Evolutionary conservation across 768 basidiomycete species (phyloP), one percentile per base, ranked within the genome.

Genomic region (Phlegmacium glaucopus): DNA sequence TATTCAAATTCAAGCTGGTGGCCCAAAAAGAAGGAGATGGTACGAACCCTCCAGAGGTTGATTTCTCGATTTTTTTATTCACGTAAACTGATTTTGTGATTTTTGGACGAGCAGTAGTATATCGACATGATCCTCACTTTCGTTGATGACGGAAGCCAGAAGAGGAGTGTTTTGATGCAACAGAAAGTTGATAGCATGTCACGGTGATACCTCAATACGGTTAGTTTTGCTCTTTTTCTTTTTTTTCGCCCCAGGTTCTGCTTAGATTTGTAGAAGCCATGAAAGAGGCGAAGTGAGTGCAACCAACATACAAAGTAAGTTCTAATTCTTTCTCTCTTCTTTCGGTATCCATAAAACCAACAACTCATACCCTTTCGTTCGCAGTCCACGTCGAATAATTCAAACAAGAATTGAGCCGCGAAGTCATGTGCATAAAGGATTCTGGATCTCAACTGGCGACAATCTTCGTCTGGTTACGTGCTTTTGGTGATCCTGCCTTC

Each of bases 251-350:
- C 40, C 16, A 18, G 16, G 1, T 30, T n/a, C 43, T 34, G 10
- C 66, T 94, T 45, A 75, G 88, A 6, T 94, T 94, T 56, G 88
- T 94, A 5, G 92, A 94, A 57, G 90, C 92, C n/a, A 94, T 94
- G 91, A 89, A 89, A 61, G 87, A 92, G 55, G 92, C 90, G n/a
- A n/a, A n/a, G n/a, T n/a, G 1, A 94, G 91, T 0, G 80, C 82
- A 1, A 88, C 94, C 56, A 93, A 94, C 53, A 82, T 94, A 2
- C 84, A 89, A 62, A 70, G 89, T 87, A 64, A 60, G 70, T 49
- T 12, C 22, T 22, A 22, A 3, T 22, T 22, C 22, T 22, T 28
- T 25, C 22, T 27, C 41, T 11, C 30, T 39, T 29, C 7, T 4
- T 26, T 37, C 25, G 26, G 39, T 34, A 35, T 49, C 37, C 6